A percentile compares a stretch with the other conserved stretches of the same genome.
These are phyloP conservation scores for Yarrowia sp. DNA, from an alignment of 805 yeast genomes.

Conservation along the genomic window DNA sequence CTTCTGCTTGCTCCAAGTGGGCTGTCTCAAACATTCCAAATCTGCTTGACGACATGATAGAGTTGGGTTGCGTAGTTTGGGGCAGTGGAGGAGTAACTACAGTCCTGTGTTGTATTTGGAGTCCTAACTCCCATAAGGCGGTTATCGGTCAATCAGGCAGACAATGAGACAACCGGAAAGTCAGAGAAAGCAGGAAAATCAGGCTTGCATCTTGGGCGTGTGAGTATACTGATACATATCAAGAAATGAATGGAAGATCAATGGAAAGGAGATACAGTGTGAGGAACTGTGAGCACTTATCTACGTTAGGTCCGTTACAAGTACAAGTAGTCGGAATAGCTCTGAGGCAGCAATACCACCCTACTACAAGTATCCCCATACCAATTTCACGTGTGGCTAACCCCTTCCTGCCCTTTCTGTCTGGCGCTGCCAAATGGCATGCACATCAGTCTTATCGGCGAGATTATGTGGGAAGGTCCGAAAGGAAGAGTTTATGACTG, in stretches of 20 bases:
- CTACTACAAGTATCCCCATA: too few relatives aligned
- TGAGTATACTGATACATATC: too few relatives aligned
- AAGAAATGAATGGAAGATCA: too few relatives aligned
- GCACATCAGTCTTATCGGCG: conserved; percentile 23
- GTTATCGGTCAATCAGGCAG: conserved; percentile 2
- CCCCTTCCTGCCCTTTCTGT: conserved; percentile 4
- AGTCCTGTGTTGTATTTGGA: conserved; percentile 8
- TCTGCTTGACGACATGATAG: conserved; percentile 1
- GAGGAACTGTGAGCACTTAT: too few relatives aligned
- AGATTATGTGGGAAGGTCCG: conserved; percentile 8
- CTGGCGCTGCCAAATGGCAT: conserved; percentile 4
- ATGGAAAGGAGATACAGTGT: too few relatives aligned
- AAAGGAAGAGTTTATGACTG: background rate
- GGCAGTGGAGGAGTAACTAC: conserved; percentile 26
- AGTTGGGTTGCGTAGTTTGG: conserved; percentile 27
- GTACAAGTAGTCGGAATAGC: too few relatives aligned
- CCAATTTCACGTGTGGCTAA: conserved; percentile 25
- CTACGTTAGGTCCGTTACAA: too few relatives aligned
- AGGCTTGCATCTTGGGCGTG: too few relatives aligned
- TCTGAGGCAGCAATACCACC: background rate
- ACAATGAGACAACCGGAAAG: background rate
- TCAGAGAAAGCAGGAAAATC: too few relatives aligned
- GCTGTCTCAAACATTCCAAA: conserved; percentile 24
- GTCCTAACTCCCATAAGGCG: background rate
- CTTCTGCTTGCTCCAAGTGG: background rate